Base-by-base conservation (phyloP, 2,329 filamentous ascomycete species). In the Fusarium xylarioides region DNA sequence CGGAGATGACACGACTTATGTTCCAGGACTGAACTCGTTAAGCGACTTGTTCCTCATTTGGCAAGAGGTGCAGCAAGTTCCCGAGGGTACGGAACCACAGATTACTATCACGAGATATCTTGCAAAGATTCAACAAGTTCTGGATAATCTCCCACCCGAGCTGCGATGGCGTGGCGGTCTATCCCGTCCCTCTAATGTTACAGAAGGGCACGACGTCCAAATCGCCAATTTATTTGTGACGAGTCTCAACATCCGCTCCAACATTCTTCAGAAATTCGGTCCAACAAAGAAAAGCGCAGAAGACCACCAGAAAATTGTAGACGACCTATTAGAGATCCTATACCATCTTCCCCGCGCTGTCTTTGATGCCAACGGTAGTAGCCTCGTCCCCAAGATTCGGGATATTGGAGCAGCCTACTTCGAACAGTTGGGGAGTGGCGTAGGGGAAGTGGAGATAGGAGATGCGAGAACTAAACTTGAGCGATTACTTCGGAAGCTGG, bases 201-300 rank as follows among this genome's bases (percentile, higher is more conserved):
- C 80, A 0, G 74, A 79, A 16, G 80, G 81, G 7, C 82, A 83
- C 49, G 80, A 82, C 44, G 81, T 78, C 6, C 82, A 83, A 26
- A 79, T 80, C 11, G 82, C 78, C 14, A 82, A 83, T 62, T 65
- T 83, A 9, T 80, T 82, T 53, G 77, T 83, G 38, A 83, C 82
- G 28, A 81, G 80, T 50, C 75, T 83, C 11, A 78, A 81, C 28
- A 77, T 83, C 3, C 77, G 80, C 11, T 83, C 82, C 5, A 82
- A 82, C 38, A 68, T 83, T 11, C 71, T 83, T 11, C 80, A 82
- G 32, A 80, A 78, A 28, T 77, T 80, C 6, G 74, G 76, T 8
- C 67, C 74, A 0, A 73, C 74, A 5, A 35, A 23, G 0, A 59
- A 28, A 1, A 76, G 58, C 38, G 56, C 63, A 19, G 28, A 62